Conservation (phyloP, 2,329 filamentous ascomycete genomes). For the Seiridium unicorne region DNA sequence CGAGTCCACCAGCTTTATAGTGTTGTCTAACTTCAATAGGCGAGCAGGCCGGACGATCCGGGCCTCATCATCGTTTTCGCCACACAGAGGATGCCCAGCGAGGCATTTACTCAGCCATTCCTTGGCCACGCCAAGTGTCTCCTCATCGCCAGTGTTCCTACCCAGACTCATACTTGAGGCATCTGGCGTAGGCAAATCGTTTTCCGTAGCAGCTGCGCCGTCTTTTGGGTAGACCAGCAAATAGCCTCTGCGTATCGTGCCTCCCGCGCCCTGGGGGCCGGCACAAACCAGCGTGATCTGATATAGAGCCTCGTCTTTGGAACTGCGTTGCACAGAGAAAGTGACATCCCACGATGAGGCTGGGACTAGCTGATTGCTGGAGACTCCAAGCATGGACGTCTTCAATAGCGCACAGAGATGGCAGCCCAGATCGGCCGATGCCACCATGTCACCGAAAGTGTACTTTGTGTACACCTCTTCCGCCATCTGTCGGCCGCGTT, state of each 20-base stretch:
- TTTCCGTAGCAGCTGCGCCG: no score
- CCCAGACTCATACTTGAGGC: background rate
- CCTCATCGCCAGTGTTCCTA: slow-evolving; percentile 1
- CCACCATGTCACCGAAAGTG: background rate
- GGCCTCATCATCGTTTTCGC: slow-evolving; percentile 1
- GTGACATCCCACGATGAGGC: background rate
- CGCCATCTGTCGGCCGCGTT: background rate
- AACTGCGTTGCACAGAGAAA: background rate
- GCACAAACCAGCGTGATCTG: background rate
- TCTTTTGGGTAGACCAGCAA: background rate
- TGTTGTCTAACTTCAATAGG: background rate
- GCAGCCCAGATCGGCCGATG: slow-evolving; percentile 4
- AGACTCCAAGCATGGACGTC: background rate
- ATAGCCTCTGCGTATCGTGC: background rate
- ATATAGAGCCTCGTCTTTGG: background rate
- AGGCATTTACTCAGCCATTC: background rate
- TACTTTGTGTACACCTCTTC: background rate
- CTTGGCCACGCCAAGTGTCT: background rate
- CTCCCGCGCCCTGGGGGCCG: background rate
- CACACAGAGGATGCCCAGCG: background rate
- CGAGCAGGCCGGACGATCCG: background rate
- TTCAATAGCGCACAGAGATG: slow-evolving; percentile 5
- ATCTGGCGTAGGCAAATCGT: background rate
- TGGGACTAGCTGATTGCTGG: background rate
- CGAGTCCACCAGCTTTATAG: slow-evolving; percentile 5